These are phyloP conservation scores for Solanum etuberosum DNA, from an alignment of 257 asterid genomes.

Conservation along the genomic window DNA sequence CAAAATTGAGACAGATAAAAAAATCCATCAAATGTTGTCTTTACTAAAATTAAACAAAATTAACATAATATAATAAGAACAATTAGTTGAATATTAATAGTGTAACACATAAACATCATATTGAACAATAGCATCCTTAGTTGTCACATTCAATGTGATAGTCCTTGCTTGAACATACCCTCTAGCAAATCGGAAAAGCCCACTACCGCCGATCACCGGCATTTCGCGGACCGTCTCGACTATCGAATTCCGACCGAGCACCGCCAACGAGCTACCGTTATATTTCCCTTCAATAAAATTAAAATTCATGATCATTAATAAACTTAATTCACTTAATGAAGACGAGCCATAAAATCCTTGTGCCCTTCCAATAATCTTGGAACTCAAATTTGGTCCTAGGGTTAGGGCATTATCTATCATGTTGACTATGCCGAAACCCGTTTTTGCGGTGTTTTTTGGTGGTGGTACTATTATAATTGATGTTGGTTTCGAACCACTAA, in stretches of 20 bases:
- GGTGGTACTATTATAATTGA: not conserved
- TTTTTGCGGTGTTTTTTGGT: not conserved
- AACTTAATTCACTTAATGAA: not conserved
- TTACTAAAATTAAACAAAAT: not conserved
- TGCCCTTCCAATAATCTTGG: not conserved
- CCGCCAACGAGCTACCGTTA: not conserved
- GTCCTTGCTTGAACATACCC: not conserved
- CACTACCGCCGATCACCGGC: conserved; percentile 5
- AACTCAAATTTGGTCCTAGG: not conserved
- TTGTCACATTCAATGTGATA: not conserved
- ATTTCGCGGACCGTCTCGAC: not conserved
- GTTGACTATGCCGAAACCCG: not conserved
- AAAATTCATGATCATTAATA: not conserved
- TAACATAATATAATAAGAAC: not conserved
- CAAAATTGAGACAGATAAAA: not conserved
- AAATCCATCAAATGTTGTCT: not conserved
- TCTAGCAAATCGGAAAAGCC: conserved; percentile 7
- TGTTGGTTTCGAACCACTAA: not conserved
- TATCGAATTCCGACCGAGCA: not conserved
- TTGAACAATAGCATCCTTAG: not conserved
- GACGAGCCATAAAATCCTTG: not conserved
- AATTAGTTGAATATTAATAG: not conserved
- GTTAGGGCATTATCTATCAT: not conserved
- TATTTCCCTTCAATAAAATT: conserved; percentile 1
- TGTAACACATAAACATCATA: not conserved